Base-by-base conservation (phyloP, 352 stramenopile species). In the Thalassiosira mediterranea region DNA sequence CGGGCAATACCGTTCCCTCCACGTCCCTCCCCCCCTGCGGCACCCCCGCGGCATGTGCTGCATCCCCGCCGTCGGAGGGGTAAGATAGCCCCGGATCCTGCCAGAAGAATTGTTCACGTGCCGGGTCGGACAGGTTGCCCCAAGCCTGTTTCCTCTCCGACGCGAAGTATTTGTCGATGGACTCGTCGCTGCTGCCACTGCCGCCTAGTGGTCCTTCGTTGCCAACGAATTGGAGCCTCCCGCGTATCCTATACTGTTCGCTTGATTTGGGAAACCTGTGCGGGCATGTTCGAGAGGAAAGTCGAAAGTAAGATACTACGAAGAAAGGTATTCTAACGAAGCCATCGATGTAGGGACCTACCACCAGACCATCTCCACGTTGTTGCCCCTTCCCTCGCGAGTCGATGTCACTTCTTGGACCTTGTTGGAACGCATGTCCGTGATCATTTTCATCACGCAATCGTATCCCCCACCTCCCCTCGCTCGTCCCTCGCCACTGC, bases 211-310 rank as follows among this genome's bases (percentile, higher is more conserved):
- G 29, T 37, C 72, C 80, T 40, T 82, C 46, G 28, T 34, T 51
- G 37, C 78, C 83, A 10, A 93, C 80, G 47, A 92, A 84, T 38
- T 86, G 47, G 13, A 93, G 40, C 10, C 79, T 37, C 57, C 90
- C 88, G 13, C 81, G 70, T 23, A 95, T 71, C 2, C 90, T 74
- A 81, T 93, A 95, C 61, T 95, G 90, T 79, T 95, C 88, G 61
- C 73, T 87, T 0, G 74, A 83, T 64, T 90, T 89, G 21, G 86
- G 60, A 75, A 95, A 94, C 66, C 66, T 68, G 34, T 13, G n/a
- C n/a, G n/a, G n/a, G n/a, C n/a, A n/a, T n/a, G n/a, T n/a, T n/a
- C n/a, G n/a, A n/a, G n/a, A n/a, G n/a, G n/a, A n/a, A n/a, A n/a
- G n/a, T n/a, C n/a, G n/a, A n/a, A n/a, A n/a, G n/a, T n/a, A n/a